Evolutionary conservation across 805 yeast species (phyloP).

Genomic region (Saccharomycopsis sp.): DNA sequence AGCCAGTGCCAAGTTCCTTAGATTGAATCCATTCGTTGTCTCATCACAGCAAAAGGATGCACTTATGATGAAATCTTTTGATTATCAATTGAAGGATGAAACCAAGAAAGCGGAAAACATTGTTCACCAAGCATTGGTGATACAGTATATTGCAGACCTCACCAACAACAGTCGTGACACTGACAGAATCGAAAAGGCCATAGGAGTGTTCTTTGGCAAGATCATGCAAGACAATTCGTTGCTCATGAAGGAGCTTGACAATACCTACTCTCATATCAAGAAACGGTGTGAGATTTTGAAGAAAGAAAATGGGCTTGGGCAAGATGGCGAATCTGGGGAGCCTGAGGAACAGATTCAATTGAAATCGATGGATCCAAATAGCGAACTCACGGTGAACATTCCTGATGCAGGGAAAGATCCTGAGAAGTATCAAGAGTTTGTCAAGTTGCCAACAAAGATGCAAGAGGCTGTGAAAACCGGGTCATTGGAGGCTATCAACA

Average conservation of each 20-base stretch:
- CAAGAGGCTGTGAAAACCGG: slow-evolving; percentile 67
- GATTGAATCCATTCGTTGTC: slow-evolving; percentile 54
- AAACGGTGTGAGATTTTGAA: slow-evolving; percentile 62
- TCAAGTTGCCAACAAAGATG: slow-evolving; percentile 50
- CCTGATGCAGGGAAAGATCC: slow-evolving; percentile 45
- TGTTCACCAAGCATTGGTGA: slow-evolving; percentile 70
- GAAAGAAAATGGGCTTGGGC: slow-evolving; percentile 36
- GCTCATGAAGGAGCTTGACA: slow-evolving; percentile 57
- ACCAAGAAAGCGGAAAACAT: slow-evolving; percentile 45
- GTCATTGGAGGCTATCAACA: slow-evolving; percentile 69
- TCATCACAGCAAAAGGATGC: slow-evolving; percentile 85
- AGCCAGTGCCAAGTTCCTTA: slow-evolving; percentile 43
- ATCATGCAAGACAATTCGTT: slow-evolving; percentile 55
- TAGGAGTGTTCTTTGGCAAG: slow-evolving; percentile 60
- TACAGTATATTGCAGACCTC: slow-evolving; percentile 54
- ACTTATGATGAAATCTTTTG: slow-evolving; percentile 86
- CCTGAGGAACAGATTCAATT: slow-evolving; percentile 63
- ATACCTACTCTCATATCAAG: slow-evolving; percentile 68
- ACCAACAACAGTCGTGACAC: slow-evolving; percentile 27
- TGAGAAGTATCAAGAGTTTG: slow-evolving; percentile 44
- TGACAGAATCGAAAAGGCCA: slow-evolving; percentile 25
- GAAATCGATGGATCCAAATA: slow-evolving; percentile 76
- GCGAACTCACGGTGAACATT: slow-evolving; percentile 59
- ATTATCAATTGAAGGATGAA: slow-evolving; percentile 60
- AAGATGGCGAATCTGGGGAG: slow-evolving; percentile 23